Evolutionary conservation across 768 basidiomycete species (phyloP).

Genomic region (Amanita rimosa): DNA sequence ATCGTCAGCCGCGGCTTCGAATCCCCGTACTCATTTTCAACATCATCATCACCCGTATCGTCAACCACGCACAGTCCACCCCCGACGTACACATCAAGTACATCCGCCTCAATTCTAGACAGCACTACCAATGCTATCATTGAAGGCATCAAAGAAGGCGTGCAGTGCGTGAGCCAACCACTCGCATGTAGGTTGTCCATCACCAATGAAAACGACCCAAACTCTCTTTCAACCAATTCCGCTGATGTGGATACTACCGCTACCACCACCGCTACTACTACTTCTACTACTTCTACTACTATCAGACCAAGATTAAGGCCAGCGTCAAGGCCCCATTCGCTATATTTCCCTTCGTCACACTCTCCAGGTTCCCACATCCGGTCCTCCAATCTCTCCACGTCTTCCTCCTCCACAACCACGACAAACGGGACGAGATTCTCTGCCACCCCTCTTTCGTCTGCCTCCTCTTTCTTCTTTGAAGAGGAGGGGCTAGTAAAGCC

Average conservation of each 20-base stretch:
- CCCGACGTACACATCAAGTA: slow-evolving; percentile 6
- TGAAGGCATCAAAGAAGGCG: slow-evolving; percentile 56
- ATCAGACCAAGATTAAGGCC: neutral
- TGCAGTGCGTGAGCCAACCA: slow-evolving; percentile 46
- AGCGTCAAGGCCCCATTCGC: neutral
- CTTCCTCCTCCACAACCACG: slow-evolving; percentile 18
- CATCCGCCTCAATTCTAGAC: slow-evolving; percentile 13
- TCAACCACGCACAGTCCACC: slow-evolving; percentile 6
- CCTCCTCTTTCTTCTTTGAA: slow-evolving; percentile 26
- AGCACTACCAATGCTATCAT: slow-evolving; percentile 29
- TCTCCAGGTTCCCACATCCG: slow-evolving; percentile 7
- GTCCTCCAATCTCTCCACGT: slow-evolving; percentile 16
- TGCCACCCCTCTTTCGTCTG: slow-evolving; percentile 32
- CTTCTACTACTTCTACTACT: too few relatives aligned
- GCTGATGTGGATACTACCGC: too few relatives aligned
- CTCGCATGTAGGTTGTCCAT: slow-evolving; percentile 33
- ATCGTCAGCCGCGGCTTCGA: slow-evolving; percentile 61
- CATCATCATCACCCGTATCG: slow-evolving; percentile 11
- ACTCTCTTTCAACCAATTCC: neutral
- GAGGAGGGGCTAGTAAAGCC: too few relatives aligned
- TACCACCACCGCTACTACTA: too few relatives aligned
- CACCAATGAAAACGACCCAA: neutral
- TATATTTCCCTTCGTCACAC: neutral
- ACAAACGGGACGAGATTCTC: slow-evolving; percentile 21
- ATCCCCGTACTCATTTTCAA: neutral